These are phyloP conservation scores for Metarhizium rileyi DNA, from an alignment of 2,329 filamentous ascomycete species.

Conservation along the genomic window DNA sequence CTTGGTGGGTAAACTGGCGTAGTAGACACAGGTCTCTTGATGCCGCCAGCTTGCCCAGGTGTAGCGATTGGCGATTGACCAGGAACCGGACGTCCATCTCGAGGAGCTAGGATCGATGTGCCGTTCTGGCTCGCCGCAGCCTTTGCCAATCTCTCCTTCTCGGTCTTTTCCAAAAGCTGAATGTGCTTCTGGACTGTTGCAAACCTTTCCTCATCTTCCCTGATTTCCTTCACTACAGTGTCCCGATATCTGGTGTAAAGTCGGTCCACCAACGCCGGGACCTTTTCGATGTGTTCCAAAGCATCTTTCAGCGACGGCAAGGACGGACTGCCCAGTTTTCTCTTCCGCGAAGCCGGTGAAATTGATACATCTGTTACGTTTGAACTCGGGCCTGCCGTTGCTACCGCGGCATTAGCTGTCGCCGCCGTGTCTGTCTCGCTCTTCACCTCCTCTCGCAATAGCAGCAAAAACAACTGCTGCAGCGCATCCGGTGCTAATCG, in stretches of 20 bases:
- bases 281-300: conserved; percentile 53
- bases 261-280: conserved; percentile 61
- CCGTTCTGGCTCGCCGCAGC: conserved; percentile 24
- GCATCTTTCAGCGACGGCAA: conserved; percentile 58
- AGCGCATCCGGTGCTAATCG: conserved; percentile 71
- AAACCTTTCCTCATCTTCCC: conserved; percentile 62
- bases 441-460: conserved; percentile 65
- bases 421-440: conserved; percentile 29
- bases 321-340: conserved; percentile 60
- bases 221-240: conserved; percentile 58
- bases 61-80: conserved; percentile 4
- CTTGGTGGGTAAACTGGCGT: conserved; percentile 28
- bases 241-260: conserved; percentile 69
- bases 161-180: conserved; percentile 49
- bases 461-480: conserved; percentile 64
- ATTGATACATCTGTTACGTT: conserved; percentile 30
- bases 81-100: conserved; percentile 19
- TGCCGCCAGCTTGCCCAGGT: conserved; percentile 11
- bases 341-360: conserved; percentile 56
- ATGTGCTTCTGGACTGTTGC: conserved; percentile 58
- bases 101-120: conserved; percentile 21
- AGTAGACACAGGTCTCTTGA: conserved; percentile 19
- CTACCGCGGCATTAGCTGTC: background rate
- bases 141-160: conserved; percentile 26
- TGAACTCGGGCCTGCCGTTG: background rate